Base-by-base conservation (phyloP, 1,284 basidiomycete genomes). In the Marasmius fiardii region DNA sequence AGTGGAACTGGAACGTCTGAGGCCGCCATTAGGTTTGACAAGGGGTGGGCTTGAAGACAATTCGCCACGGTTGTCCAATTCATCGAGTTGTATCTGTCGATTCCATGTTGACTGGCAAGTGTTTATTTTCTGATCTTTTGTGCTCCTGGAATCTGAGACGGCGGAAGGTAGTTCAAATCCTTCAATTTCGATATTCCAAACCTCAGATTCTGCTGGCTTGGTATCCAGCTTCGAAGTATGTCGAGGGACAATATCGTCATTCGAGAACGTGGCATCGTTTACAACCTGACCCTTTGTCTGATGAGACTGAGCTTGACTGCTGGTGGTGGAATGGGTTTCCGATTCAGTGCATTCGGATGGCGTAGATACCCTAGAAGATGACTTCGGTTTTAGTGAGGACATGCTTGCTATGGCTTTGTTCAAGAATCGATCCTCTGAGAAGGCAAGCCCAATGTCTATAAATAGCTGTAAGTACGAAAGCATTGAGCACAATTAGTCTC, bases 121-220 rank as follows among this genome's bases (percentile, higher is more conserved):
- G 49, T 53, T 2, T 59, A 58, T 8, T 28, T 47, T 54, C 21
- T 0, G 37, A 48, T 59, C 58, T 11, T 55, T 52, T 21, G 26
- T 31, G 28, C 28, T 31, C 10, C 10, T 50, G 47, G 58, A 53
- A 48, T 45, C 55, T 45, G 62, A 53, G 4, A 47, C 47, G 16
- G 47, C 39, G 52, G 57, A 62, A 60, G 58, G 61, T 63, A 62
- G 65, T 61, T 48, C 63, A 61, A 53, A 65, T 54, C 65, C 68
- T 18, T 78, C 74, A 12, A 68, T 62, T 67, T 89, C 88, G 41
- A 89, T 87, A 61, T 84, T 83, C 88, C 87, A 90, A 21, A 82
- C 62, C 21, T 81, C 72, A 14, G 88, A 90, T 55, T 68, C 70
- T 63, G 43, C 60, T 54, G 35, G 57, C 26, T 53, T 4, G 20